Percentiles rank a stretch among this genome's conserved stretches.
These are phyloP conservation scores for Amanita muscaria DNA, from an alignment of 768 basidiomycete genomes.

Conservation along the genomic window DNA sequence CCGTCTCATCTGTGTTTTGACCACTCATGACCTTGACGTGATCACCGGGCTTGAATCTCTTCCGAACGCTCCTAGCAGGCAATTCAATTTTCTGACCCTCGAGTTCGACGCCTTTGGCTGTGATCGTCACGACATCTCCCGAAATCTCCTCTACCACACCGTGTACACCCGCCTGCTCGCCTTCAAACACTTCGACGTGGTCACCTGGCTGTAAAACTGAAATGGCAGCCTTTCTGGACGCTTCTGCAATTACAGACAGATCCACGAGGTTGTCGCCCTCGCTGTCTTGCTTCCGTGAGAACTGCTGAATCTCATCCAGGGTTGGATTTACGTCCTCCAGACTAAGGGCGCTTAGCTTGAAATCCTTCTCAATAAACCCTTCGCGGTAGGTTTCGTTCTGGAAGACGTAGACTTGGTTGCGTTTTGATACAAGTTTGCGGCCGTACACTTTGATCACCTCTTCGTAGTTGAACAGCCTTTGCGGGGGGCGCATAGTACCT, in stretches of 20 bases:
- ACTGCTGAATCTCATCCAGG: conserved; percentile 91
- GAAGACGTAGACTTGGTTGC: conserved; percentile 75
- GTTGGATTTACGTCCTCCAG: conserved; percentile 91
- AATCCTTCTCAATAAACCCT: conserved; percentile 95
- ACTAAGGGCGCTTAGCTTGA: conserved; percentile 69
- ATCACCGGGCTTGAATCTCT: conserved; percentile 93
- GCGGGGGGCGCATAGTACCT: conserved; percentile 73
- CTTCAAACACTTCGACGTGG: conserved; percentile 95
- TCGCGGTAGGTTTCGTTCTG: conserved; percentile 90
- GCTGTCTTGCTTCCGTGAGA: conserved; percentile 69
- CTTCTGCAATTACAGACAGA: conserved; percentile 86
- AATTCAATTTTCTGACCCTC: conserved; percentile 83
- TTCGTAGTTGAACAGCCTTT: conserved; percentile 89
- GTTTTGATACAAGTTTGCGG: conserved; percentile 63
- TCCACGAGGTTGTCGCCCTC: conserved; percentile 69
- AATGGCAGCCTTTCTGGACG: conserved; percentile 84
- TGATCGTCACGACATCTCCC: conserved; percentile 80
- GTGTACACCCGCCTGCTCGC: conserved; percentile 88
- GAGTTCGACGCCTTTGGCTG: conserved; percentile 71
- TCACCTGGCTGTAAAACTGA: conserved; percentile 96
- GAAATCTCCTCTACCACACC: conserved; percentile 88
- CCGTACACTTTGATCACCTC: conserved; percentile 86
- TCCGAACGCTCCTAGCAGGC: conserved; percentile 82
- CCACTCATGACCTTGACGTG: conserved; percentile 98
- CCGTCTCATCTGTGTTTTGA: conserved; percentile 90